These are phyloP conservation scores for Tieghemiomyces parasiticus DNA, from an alignment of 192 early-diverging fungal species.

Conservation along the genomic window DNA sequence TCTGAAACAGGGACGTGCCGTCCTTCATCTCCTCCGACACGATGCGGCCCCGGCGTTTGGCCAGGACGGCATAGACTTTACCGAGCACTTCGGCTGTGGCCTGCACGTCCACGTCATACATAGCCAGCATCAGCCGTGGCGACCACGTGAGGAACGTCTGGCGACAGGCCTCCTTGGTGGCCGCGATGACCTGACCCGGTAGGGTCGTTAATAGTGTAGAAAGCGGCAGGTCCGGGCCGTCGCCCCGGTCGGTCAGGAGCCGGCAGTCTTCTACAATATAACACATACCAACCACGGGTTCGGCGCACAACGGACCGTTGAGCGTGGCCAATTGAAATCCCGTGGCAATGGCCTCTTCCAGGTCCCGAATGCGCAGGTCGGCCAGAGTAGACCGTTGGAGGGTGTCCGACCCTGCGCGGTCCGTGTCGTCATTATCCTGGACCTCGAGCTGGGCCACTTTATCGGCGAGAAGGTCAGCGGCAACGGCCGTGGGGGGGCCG, in stretches of 20 bases:
- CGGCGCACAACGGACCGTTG: constrained; percentile 82
- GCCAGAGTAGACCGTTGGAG: no score
- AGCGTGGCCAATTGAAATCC: constrained; percentile 91
- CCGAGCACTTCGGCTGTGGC: constrained; percentile 89
- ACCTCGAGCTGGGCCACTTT: constrained; percentile 5
- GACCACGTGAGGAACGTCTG: constrained; percentile 86
- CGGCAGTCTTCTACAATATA: constrained; percentile 6
- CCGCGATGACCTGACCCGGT: constrained; percentile 77
- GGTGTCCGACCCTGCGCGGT: no score
- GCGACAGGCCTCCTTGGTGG: constrained; percentile 66
- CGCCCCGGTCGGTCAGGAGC: background rate
- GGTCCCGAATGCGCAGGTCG: constrained; percentile 31
- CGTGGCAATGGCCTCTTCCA: constrained; percentile 67
- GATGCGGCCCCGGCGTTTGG: constrained; percentile 78
- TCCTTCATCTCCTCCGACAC: constrained; percentile 94
- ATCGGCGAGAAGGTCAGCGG: background rate
- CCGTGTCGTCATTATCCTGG: no score
- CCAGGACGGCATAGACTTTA: constrained; percentile 89
- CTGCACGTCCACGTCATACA: constrained; percentile 96
- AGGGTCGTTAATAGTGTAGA: constrained; percentile 6
- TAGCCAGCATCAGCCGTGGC: constrained; percentile 86
- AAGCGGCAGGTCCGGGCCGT: background rate
- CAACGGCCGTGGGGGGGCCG: no score
- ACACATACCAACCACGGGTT: constrained; percentile 74
- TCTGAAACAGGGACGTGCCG: constrained; percentile 91